Evolutionary conservation across 371 early-diverging fungal genomes (phyloP), one percentile per base, ranked within the genome.

Genomic region (Lichtheimia corymbifera): DNA sequence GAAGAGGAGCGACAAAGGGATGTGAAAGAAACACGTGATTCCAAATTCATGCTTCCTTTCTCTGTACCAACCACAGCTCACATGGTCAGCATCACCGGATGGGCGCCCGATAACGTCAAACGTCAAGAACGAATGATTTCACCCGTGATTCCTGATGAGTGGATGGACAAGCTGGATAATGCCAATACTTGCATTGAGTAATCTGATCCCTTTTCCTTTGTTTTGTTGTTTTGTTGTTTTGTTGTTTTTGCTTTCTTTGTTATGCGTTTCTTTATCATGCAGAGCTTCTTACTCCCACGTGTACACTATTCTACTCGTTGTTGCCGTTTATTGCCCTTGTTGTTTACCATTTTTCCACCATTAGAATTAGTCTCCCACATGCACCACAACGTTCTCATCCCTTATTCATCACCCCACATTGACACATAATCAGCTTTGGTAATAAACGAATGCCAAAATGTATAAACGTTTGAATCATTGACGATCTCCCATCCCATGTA

Each of bases 21-120:
- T 47, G 70, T 71, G 11, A 76, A 74, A 43, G 83, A 83, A 62
- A 74, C 73, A 30, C 76, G 72, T 41, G 80, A 83, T 63, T 63
- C 84, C 15, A 77, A 69, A 30, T 73, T 80, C 58, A 70, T 84
- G 70, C 59, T 88, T 20, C 80, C 85, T 11, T 83, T 85, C 55
- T 77, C 81, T 13, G 68, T 85, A 2, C 85, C 83, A 22, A 80
- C 75, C 2, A 70, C 68, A 18, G 68, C 73, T 15, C 73, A 77
- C 30, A 71, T 77, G 71, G 68, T 56, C 27, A 61, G 61, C 44
- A 53, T 61, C 47, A 55, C 41, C 41, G 58, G 58, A 28, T 65
- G 61, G 66, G 53, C 50, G 25, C 30, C 61, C 7, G 60, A 60
- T 24, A 41, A 57, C 17, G 27, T 24, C 22, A 55, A 60, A 53